Percentiles rank a stretch among this genome's conserved stretches.
Evolutionary conservation across 805 yeast species (phyloP).

Genomic region (Deakozyma indianensis): DNA sequence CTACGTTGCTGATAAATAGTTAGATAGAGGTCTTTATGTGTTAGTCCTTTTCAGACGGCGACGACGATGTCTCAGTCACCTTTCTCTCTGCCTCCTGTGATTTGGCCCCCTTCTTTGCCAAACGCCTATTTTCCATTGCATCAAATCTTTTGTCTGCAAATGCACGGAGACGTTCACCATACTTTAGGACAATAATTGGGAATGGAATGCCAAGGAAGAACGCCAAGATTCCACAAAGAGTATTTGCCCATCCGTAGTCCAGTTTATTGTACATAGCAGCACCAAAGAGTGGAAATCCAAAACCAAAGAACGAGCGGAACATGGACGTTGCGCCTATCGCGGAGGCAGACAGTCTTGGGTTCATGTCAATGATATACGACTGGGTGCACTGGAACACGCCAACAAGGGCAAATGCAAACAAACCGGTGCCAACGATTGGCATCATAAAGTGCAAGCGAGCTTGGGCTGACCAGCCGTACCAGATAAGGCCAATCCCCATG

Average conservation of each 20-base stretch:
- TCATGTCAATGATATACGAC: conserved; percentile 57
- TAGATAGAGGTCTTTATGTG: too few species aligned
- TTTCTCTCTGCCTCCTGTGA: neutral
- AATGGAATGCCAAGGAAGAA: conserved; percentile 47
- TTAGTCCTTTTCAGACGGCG: neutral
- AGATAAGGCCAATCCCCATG: conserved; percentile 45
- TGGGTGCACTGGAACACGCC: conserved; percentile 58
- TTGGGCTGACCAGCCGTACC: conserved; percentile 64
- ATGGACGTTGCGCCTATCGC: conserved; percentile 56
- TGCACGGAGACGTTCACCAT: conserved; percentile 43
- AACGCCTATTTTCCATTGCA: neutral
- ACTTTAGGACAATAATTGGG: conserved; percentile 41
- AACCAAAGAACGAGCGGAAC: conserved; percentile 53
- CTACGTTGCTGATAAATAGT: too few species aligned
- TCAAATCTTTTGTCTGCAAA: conserved; percentile 34
- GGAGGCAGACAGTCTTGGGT: conserved; percentile 54
- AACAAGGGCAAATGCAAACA: conserved; percentile 45
- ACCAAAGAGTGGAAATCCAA: conserved; percentile 55
- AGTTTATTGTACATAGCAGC: conserved; percentile 37
- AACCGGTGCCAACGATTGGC: conserved; percentile 44
- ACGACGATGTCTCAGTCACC: neutral
- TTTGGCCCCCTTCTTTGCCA: too few species aligned
- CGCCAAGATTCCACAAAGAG: conserved; percentile 45
- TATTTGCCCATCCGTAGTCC: conserved; percentile 61
- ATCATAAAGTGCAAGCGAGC: conserved; percentile 43